Base-by-base conservation (phyloP, 495 filamentous ascomycete genomes). In the Aspergillus conjunctus region DNA sequence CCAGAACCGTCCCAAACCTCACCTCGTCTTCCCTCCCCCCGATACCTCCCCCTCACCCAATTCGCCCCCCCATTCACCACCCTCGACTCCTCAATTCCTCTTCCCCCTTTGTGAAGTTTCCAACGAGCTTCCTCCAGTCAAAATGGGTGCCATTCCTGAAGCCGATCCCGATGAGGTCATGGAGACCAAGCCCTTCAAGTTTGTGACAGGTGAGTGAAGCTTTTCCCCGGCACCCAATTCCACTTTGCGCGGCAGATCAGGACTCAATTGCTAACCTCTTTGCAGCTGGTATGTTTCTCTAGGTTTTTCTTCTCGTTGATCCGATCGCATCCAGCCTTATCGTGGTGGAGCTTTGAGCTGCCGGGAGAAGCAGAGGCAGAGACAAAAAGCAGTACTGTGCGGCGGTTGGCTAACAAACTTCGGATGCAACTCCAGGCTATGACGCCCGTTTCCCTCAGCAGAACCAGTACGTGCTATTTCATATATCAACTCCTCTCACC, bases 161-260 rank as follows among this genome's bases (percentile, higher is more conserved):
- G 90, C 87, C 69, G 94, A 97, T 82, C 90, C 92, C 64, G 87
- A 87, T 63, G 90, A 97, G 72, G 88, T 88, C 76, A 86, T 90
- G 54, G 78, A 77, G 78, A 97, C 92, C 77, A 99, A 96, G 87
- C 94, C 94, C 78, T 99, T 99, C 89, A 99, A 99, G 88, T 98
- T 97, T 81, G 94, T 98, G 66, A 98, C 94, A 80, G 94, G 93
- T 96, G 87, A 82, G 91, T 69, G 26, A 26, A 26, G 26, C 51
- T 46, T 72, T 59, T 62, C 59, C 34, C 66, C 68, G 54, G 68
- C 20, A 18, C 20, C 46, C 53, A 66, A 66, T 66, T 72, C 67
- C 39, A 58, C 59, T 56, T 26, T 60, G 66, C 53, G 59, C 66
- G 75, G 18, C 77, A 39, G 41, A 34, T 56, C n/a, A 55, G 50